Evolutionary conservation across 805 yeast species (phyloP).

Genomic region (Kluyveromyces wickerhamii): DNA sequence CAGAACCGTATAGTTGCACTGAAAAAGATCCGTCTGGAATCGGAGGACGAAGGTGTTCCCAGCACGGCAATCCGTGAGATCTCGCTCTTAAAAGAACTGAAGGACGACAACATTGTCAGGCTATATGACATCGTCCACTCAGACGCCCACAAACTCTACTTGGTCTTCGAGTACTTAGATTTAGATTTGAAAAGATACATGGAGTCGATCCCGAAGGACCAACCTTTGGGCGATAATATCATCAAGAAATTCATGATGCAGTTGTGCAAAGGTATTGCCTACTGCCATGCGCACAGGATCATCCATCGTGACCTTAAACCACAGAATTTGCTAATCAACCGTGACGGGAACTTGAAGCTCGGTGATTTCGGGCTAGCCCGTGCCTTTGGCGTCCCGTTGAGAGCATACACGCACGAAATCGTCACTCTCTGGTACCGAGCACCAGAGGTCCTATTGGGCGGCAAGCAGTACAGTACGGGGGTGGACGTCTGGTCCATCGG

Average conservation of each 20-base stretch:
- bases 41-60: slow-evolving; percentile 94
- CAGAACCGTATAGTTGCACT: slow-evolving; percentile 82
- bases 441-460: slow-evolving; percentile 92
- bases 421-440: slow-evolving; percentile 98
- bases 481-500: slow-evolving; percentile 99
- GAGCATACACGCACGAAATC: slow-evolving; percentile 95
- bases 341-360: slow-evolving; percentile 83
- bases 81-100: slow-evolving; percentile 88
- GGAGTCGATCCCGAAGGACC: slow-evolving; percentile 84
- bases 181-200: slow-evolving; percentile 88
- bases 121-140: slow-evolving; percentile 94
- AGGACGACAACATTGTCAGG: slow-evolving; percentile 87
- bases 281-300: slow-evolving; percentile 58
- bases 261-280: slow-evolving; percentile 72
- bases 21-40: slow-evolving; percentile 88
- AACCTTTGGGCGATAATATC: slow-evolving; percentile 75
- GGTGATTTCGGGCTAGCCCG: slow-evolving; percentile 97
- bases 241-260: slow-evolving; percentile 94
- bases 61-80: slow-evolving; percentile 97
- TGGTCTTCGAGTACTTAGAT: slow-evolving; percentile 92
- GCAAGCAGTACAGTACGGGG: slow-evolving; percentile 91
- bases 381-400: slow-evolving; percentile 96
- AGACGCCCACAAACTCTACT: slow-evolving; percentile 79
- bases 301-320: slow-evolving; percentile 83
- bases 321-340: slow-evolving; percentile 81